Conservation (phyloP, 2,329 filamentous ascomycete genomes). For the Chaetomium sp. region DNA sequence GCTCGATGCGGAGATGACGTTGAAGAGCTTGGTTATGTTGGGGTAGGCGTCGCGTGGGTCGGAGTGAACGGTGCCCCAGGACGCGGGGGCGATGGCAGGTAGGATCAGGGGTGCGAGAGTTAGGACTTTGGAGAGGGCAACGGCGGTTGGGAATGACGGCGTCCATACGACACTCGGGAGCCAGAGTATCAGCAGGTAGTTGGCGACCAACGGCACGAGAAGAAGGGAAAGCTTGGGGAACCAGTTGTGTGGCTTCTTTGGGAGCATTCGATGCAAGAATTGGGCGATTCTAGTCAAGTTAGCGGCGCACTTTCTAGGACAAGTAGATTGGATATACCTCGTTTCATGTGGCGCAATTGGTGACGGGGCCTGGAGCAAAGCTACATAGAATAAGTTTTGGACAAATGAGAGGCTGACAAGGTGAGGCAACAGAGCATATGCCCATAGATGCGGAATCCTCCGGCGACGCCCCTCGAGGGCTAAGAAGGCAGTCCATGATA, state of each 20-base stretch:
- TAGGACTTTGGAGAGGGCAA: conserved; percentile 40
- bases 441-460: conserved; percentile 56
- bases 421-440: conserved; percentile 61
- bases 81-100: conserved; percentile 50
- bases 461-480: conserved; percentile 61
- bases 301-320: not conserved
- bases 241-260: conserved; percentile 50
- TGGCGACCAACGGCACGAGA: conserved; percentile 40
- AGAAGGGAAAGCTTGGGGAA: conserved; percentile 44
- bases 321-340: conserved; percentile 32
- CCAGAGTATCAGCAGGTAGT: conserved; percentile 42
- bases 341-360: conserved; percentile 45
- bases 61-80: conserved; percentile 51
- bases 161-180: conserved; percentile 48
- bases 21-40: conserved; percentile 52
- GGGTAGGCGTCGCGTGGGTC: conserved; percentile 45
- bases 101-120: conserved; percentile 51
- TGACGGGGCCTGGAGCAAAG: conserved; percentile 58
- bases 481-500: conserved; percentile 59
- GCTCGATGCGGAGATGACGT: conserved; percentile 48
- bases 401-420: conserved; percentile 62
- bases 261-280: conserved; percentile 36
- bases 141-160: conserved; percentile 42
- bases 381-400: conserved; percentile 64
- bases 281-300: conserved; percentile 32